Evolutionary conservation across 345 rosid species (phyloP), one percentile per base, ranked within the genome.

Genomic region (Raphanus sativus): DNA sequence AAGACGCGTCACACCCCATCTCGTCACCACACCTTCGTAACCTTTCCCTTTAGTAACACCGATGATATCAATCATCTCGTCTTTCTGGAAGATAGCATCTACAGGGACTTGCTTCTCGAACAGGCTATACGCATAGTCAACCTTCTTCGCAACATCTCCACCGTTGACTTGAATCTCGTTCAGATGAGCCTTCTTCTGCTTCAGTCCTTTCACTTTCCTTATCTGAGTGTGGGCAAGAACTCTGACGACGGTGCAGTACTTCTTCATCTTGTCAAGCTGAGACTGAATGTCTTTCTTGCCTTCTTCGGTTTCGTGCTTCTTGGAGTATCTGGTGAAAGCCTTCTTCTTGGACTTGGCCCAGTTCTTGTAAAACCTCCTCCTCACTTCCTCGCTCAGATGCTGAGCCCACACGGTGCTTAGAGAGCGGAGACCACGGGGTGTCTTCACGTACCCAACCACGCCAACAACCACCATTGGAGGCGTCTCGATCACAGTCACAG

Each of bases 141-240:
- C 89, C 81, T 94, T 94, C 81, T 90, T 77, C 0, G 94, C 87
- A 67, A 87, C 8, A 58, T 84, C 78, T n/a, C 97, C 97, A 59
- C 98, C 98, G 74, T 94, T 94, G 62, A 94, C 85, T 81, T 94
- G 97, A 81, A 91, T 90, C 86, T 94, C 98, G 87, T 81, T 90
- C 42, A 91, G 74, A 74, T 94, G 97, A 3, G 97, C 92, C 69
- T 91, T 91, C 92, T 91, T 93, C 85, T 91, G 96, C 89, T 90
- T 93, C 3, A 36, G 10, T 8, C 40, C 40, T 8, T 36, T 36
- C 11, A 36, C 1, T 8, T 36, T 36, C 40, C 40, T 36, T 2
- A 36, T 36, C 40, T 36, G 40, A 36, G 40, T 36, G 40, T 36
- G 40, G 11, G 40, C 96, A 83, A 93, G 82, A 29, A 94, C 97